Conservation (phyloP, 257 asterid genomes). For the Solanum clarkiae region DNA sequence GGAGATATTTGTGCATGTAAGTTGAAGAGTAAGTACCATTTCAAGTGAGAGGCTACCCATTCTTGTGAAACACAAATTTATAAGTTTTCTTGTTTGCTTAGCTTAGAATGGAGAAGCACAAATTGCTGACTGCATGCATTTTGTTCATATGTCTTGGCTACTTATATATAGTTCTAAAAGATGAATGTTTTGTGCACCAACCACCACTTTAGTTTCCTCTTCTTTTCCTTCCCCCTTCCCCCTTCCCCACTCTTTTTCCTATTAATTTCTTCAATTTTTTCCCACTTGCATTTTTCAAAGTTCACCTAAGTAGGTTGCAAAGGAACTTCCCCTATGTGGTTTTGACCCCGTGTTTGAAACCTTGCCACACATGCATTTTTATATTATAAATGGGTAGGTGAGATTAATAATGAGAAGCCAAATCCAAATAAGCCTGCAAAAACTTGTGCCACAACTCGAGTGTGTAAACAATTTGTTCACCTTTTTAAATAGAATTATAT, state of each 20-base stretch:
- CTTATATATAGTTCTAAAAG: neutral
- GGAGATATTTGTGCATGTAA: neutral
- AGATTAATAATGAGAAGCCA: neutral
- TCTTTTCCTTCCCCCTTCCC: neutral
- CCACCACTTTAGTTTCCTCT: neutral
- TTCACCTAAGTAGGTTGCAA: neutral
- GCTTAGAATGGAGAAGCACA: neutral
- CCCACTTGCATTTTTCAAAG: neutral
- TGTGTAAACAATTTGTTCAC: neutral
- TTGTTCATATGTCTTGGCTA: neutral
- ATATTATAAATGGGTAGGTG: neutral
- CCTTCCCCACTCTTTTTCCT: neutral
- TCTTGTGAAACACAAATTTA: neutral
- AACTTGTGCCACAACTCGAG: neutral
- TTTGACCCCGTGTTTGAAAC: neutral
- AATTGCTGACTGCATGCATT: neutral
- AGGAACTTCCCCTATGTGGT: neutral
- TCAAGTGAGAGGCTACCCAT: neutral
- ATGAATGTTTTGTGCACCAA: neutral
- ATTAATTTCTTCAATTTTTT: neutral
- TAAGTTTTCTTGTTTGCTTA: neutral
- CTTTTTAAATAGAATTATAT: no score
- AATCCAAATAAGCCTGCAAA: neutral
- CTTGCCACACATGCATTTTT: neutral
- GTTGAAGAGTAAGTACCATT: neutral